These are phyloP conservation scores for Cryphonectria parasitica DNA, from an alignment of 2,329 filamentous ascomycete species.

Conservation along the genomic window DNA sequence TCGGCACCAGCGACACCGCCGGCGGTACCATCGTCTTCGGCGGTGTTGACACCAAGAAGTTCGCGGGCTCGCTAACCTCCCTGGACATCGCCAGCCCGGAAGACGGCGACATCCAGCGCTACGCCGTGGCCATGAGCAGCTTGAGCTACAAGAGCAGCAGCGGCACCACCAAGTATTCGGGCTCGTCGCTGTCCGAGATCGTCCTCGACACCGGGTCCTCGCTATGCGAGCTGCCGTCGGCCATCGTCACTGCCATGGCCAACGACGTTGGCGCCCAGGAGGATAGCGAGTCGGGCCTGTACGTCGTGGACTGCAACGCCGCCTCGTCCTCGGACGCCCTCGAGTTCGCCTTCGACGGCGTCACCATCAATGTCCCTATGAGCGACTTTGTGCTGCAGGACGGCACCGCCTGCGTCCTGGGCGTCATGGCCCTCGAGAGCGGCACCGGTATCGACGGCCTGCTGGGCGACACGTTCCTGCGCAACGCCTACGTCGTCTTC, in stretches of 20 bases:
- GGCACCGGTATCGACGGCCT: slow-evolving; percentile 32
- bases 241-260: slow-evolving; percentile 53
- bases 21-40: slow-evolving; percentile 46
- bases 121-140: slow-evolving; percentile 48
- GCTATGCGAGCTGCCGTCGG: slow-evolving; percentile 66
- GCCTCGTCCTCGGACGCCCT: slow-evolving; percentile 39
- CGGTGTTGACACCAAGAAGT: slow-evolving; percentile 52
- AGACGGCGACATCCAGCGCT: slow-evolving; percentile 39
- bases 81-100: slow-evolving; percentile 37
- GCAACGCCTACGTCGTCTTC: slow-evolving; percentile 39
- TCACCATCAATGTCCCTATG: slow-evolving; percentile 44
- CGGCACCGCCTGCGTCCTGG: slow-evolving; percentile 31
- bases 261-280: slow-evolving; percentile 49
- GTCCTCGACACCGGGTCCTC: slow-evolving; percentile 71
- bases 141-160: slow-evolving; percentile 41
- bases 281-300: slow-evolving; percentile 43
- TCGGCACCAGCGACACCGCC: slow-evolving; percentile 36
- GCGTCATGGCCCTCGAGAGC: slow-evolving; percentile 31
- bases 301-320: slow-evolving; percentile 47
- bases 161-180: slow-evolving; percentile 29
- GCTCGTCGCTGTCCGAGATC: slow-evolving; percentile 45
- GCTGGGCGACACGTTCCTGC: slow-evolving; percentile 40
- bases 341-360: slow-evolving; percentile 45
- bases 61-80: slow-evolving; percentile 41
- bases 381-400: slow-evolving; percentile 41